A percentile compares a stretch with the other conserved stretches of the same genome.
Conservation (phyloP, 1,139 yeast genomes). For the Debaryomycetaceae sp. region DNA sequence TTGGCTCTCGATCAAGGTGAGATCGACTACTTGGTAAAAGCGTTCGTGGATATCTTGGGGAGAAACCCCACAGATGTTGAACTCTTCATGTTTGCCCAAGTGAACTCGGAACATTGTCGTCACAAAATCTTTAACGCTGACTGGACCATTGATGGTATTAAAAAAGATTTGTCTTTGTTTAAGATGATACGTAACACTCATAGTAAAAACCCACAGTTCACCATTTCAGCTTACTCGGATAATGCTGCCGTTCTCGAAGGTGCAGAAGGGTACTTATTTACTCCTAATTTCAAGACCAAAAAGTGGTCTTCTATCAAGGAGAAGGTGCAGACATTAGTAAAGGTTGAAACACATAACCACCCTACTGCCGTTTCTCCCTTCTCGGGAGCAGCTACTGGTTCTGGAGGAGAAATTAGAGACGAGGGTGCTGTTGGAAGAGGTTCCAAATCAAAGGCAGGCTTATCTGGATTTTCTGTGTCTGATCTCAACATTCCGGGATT, state of each 20-base stretch:
- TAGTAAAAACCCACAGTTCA: slow-evolving; percentile 70
- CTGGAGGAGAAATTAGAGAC: slow-evolving; percentile 99
- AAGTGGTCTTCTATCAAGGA: slow-evolving; percentile 76
- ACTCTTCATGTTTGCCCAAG: slow-evolving; percentile 98
- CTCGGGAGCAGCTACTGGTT: slow-evolving; percentile 99
- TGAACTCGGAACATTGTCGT: slow-evolving; percentile 98
- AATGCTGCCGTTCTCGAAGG: slow-evolving; percentile 98
- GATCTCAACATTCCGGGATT: slow-evolving; percentile 84
- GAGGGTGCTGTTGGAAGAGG: slow-evolving; percentile 99
- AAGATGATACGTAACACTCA: slow-evolving; percentile 97
- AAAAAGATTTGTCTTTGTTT: slow-evolving; percentile 74
- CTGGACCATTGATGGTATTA: slow-evolving; percentile 89
- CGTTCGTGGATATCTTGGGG: slow-evolving; percentile 69
- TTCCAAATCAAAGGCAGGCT: slow-evolving; percentile 93
- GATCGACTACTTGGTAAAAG: slow-evolving; percentile 78
- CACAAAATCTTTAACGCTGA: slow-evolving; percentile 98
- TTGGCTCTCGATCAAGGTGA: slow-evolving; percentile 92
- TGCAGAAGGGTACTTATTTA: slow-evolving; percentile 64
- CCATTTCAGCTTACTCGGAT: slow-evolving; percentile 93
- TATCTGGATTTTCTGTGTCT: slow-evolving; percentile 89
- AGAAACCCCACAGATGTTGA: slow-evolving; percentile 98
- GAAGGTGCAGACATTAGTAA: slow-evolving; percentile 81
- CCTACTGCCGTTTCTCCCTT: slow-evolving; percentile 99
- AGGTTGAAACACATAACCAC: slow-evolving; percentile 98
- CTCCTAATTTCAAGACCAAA: slow-evolving; percentile 72